Evolutionary conservation across 108 stramenopile species (phyloP).

Genomic region (Epithemia pelagica): DNA sequence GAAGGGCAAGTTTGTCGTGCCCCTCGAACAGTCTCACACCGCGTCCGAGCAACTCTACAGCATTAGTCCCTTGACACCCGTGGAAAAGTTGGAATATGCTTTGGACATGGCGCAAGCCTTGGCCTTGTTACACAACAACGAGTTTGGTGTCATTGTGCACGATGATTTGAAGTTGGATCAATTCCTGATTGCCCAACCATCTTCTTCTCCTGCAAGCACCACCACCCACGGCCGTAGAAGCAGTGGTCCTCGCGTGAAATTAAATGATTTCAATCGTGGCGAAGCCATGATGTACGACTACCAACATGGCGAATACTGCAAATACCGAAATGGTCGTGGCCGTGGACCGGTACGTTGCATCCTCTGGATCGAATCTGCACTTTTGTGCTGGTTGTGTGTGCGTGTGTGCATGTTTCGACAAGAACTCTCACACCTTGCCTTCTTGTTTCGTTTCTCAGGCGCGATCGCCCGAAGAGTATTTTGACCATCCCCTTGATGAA

Average conservation of each 20-base stretch:
- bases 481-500: slow-evolving; percentile 37
- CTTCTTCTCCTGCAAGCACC: no score
- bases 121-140: slow-evolving; percentile 5
- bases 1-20: no score
- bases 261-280: slow-evolving; percentile 28
- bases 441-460: slow-evolving; percentile 25
- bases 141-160: slow-evolving; percentile 35
- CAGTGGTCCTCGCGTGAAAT: no score
- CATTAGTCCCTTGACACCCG: no score
- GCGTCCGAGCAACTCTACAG: no score
- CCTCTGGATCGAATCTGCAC: no score
- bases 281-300: background rate
- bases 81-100: background rate
- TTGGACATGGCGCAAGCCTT: slow-evolving; percentile 3
- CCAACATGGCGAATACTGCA: slow-evolving; percentile 46
- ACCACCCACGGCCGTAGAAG: no score
- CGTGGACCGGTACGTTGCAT: background rate
- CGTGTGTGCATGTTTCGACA: no score
- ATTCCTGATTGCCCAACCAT: no score
- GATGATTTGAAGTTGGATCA: background rate
- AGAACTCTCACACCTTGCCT: no score
- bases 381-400: no score
- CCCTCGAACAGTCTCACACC: no score
- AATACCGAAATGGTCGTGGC: slow-evolving; percentile 43
- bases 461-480: slow-evolving; percentile 56